Evolutionary conservation across 805 yeast genomes (phyloP).

Genomic region (Torulaspora franciscae): DNA sequence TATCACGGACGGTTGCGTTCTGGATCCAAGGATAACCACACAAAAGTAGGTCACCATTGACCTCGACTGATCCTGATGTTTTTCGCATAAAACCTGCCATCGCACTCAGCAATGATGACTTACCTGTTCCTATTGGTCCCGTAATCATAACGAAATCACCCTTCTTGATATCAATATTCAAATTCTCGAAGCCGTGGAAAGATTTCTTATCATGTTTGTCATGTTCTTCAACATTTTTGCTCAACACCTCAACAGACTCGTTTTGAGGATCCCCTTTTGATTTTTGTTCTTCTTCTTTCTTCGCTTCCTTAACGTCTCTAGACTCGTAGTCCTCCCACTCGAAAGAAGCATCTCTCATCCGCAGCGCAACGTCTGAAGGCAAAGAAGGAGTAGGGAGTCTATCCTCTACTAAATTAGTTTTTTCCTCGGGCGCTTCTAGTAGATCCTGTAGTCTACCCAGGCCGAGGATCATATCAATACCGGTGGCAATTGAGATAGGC

Average conservation of each 20-base stretch:
- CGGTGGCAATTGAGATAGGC: constrained; percentile 65
- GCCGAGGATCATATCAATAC: constrained; percentile 63
- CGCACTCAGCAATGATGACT: constrained; percentile 66
- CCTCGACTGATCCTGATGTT: constrained; percentile 45
- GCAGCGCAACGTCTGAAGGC: constrained; percentile 41
- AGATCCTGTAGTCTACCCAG: constrained; percentile 52
- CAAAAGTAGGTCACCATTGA: constrained; percentile 49
- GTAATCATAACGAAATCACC: constrained; percentile 59
- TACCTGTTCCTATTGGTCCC: constrained; percentile 81
- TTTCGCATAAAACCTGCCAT: constrained; percentile 67
- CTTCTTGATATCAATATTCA: constrained; percentile 49
- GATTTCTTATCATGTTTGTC: constrained; percentile 26
- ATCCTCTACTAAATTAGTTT: constrained; percentile 18
- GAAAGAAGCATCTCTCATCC: constrained; percentile 51
- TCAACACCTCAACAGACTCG: not conserved
- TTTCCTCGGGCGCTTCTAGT: constrained; percentile 43
- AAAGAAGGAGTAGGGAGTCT: constrained; percentile 17
- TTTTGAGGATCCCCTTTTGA: not conserved
- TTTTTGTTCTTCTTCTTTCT: constrained; percentile 24
- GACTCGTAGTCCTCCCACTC: constrained; percentile 57
- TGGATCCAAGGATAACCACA: constrained; percentile 81
- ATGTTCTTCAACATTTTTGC: not conserved
- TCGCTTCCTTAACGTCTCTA: constrained; percentile 32
- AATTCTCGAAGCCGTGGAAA: constrained; percentile 43
- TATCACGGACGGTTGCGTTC: constrained; percentile 71